phyloP scores from a whole-genome alignment of 208 protist species.

The Crithidia sp. region DNA sequence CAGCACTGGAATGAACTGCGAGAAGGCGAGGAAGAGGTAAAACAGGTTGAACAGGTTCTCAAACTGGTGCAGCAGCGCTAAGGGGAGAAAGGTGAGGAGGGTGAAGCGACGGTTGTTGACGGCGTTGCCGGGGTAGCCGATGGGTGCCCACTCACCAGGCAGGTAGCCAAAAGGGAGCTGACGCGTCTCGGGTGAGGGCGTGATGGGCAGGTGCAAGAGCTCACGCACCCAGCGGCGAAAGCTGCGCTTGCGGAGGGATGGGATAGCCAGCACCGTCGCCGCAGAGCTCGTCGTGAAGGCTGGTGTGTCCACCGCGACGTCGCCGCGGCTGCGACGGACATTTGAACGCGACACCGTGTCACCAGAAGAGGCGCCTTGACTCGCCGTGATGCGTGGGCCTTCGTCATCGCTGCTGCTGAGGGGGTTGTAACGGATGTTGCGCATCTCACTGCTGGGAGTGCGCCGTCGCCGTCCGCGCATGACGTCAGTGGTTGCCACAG shows the following conservation, averaged over 20 bases:
- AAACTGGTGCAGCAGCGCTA: slow-evolving; percentile 82
- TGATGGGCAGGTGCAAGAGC: slow-evolving; percentile 39
- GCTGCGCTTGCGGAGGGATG: slow-evolving; percentile 23
- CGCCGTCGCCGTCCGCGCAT: slow-evolving; percentile 15
- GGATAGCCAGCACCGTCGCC: slow-evolving; percentile 27
- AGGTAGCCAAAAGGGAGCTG: slow-evolving; percentile 60
- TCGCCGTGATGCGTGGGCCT: neutral
- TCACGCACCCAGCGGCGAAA: slow-evolving; percentile 22
- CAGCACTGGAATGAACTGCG: slow-evolving; percentile 78
- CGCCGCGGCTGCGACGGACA: neutral
- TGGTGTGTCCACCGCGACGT: neutral
- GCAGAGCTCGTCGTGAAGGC: neutral
- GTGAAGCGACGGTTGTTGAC: slow-evolving; percentile 87
- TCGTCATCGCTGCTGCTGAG: slow-evolving; percentile 15
- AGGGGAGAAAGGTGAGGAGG: slow-evolving; percentile 79
- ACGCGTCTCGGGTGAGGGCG: slow-evolving; percentile 38
- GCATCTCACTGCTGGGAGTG: slow-evolving; percentile 18
- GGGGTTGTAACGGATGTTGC: slow-evolving; percentile 22
- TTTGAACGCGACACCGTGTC: neutral
- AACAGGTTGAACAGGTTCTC: slow-evolving; percentile 86
- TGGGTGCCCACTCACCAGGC: slow-evolving; percentile 41
- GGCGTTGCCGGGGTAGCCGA: slow-evolving; percentile 67
- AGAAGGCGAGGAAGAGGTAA: slow-evolving; percentile 86
- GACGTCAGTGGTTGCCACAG: neutral
- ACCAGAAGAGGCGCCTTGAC: neutral